Base-by-base conservation (phyloP, 2,329 filamentous ascomycete genomes). In the Colletotrichum horii region DNA sequence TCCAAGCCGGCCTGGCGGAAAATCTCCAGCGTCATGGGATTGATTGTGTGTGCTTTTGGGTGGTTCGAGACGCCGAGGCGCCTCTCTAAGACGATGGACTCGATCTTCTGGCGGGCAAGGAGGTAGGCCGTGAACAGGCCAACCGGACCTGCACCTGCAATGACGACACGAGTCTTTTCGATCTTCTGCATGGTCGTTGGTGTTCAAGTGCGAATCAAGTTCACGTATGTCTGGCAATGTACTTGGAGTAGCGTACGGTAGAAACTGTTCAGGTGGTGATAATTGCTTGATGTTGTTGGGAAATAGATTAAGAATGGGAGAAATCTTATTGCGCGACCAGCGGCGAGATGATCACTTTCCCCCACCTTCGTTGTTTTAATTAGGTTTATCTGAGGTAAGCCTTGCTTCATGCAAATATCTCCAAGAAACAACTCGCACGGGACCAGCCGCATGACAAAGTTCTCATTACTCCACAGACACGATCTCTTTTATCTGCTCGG, bases 31-130 rank as follows among this genome's bases (percentile, higher is more conserved):
- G 76, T 76, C 60, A n/a, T 43, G 22, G 76, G 74, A 62, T 73
- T 76, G 43, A 77, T 19, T 15, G 76, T 76, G 52, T 77, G 76
- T 22, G 76, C 76, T 62, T 77, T 77, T 8, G 76, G 72, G 34
- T 74, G 72, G 16, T 66, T 19, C 15, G 72, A 30, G 15, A 71
- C 60, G 52, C 7, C 36, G 6, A 66, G 9, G 14, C 67, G 72
- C 36, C 67, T 66, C 48, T 74, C 72, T 3, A 74, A n/a, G 52
- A 74, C 67, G 52, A 74, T 34, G 26, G 67, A 74, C 52, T 74
- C 22, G 15, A 74, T 71, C 19, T 71, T 71, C 60, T 71, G 67
- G 28, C 61, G 60, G 36, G 52, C 68, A 4, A 74, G 68, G 14
- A 74, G 72, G 34, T 60, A 66, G 12, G 72, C 72, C 34, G 72